A percentile compares a stretch with the other conserved stretches of the same genome.
Conservation (phyloP, 148 eudicot genomes). For the Fagopyrum homotropicum region DNA sequence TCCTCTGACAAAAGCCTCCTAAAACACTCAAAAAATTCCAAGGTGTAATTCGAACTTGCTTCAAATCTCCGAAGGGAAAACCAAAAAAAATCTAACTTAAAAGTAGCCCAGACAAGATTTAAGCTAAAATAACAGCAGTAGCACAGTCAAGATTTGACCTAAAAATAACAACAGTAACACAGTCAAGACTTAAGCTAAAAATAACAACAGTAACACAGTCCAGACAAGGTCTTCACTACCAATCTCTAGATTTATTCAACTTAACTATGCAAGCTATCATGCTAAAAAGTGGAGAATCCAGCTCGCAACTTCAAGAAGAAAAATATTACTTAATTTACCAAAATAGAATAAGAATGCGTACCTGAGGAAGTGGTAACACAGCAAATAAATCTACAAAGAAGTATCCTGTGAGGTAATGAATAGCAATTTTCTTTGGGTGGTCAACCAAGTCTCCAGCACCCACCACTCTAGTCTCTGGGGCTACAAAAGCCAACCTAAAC, state of each 20-base stretch:
- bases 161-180: not conserved
- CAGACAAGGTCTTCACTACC: not conserved
- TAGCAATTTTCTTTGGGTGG: constrained; percentile 58
- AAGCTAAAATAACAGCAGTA: not conserved
- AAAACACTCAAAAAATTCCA: no score
- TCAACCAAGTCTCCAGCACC: constrained; percentile 86
- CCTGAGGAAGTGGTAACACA: constrained; percentile 81
- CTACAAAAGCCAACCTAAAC: constrained; percentile 79
- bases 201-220: no score
- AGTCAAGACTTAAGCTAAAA: not conserved
- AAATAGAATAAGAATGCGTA: constrained; percentile 17
- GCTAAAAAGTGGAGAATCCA: not conserved
- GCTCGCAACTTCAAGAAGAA: not conserved
- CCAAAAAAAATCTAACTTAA: no score
- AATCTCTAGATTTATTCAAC: not conserved
- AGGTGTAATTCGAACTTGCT: no score
- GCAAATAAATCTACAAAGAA: constrained; percentile 55
- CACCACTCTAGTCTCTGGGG: constrained; percentile 73
- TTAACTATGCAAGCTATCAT: not conserved
- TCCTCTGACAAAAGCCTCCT: no score
- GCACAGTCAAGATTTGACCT: not conserved
- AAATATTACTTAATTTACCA: not conserved
- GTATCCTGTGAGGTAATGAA: constrained; percentile 53
- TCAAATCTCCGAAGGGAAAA: no score
- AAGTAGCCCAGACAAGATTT: not conserved